phyloP scores from a whole-genome alignment of 306 rosid genomes.

The Lathyrus oleraceus region DNA sequence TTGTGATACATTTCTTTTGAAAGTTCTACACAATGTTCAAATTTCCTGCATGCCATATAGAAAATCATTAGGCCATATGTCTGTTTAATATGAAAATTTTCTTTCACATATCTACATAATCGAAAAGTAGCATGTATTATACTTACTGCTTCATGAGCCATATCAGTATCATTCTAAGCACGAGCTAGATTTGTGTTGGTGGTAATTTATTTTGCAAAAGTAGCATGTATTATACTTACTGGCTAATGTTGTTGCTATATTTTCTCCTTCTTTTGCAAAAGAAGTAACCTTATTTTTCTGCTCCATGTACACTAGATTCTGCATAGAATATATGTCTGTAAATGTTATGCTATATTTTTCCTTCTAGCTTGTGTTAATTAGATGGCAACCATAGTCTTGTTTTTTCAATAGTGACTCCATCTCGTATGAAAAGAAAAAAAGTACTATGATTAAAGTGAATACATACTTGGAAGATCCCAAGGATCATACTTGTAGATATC shows the following conservation, averaged over 20 bases:
- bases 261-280: conserved; percentile 90
- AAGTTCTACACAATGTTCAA: conserved; percentile 89
- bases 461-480: conserved; percentile 93
- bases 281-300: conserved; percentile 77
- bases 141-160: conserved; percentile 41
- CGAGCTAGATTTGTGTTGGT: neutral
- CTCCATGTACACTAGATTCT: conserved; percentile 22
- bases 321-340: neutral
- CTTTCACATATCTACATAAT: too few relatives aligned
- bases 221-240: too few relatives aligned
- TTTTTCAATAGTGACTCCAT: neutral
- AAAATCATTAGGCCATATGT: neutral
- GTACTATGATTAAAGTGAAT: neutral
- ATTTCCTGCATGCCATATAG: conserved; percentile 63
- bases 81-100: too few relatives aligned
- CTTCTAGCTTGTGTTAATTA: neutral
- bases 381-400: neutral
- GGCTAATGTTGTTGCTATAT: conserved; percentile 82
- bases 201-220: conserved; percentile 61
- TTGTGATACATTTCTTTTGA: conserved; percentile 61
- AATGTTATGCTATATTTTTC: neutral
- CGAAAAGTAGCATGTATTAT: too few relatives aligned
- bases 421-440: neutral
- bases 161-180: neutral
- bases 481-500: conserved; percentile 89